Evolutionary conservation across 2,329 filamentous ascomycete genomes (phyloP).

Genomic region (Calonectria ilicicola): DNA sequence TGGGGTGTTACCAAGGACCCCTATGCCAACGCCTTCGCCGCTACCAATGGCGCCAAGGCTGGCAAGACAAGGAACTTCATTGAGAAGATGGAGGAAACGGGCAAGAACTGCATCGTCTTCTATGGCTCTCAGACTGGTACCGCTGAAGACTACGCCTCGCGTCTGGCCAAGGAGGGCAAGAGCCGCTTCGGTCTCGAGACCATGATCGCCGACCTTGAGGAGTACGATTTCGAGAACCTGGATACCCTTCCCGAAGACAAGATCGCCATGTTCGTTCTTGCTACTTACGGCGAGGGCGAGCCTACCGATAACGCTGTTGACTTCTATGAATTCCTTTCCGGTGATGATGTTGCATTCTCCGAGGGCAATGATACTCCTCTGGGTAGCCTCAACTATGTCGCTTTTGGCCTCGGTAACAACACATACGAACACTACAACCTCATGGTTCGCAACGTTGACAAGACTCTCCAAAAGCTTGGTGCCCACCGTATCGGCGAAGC

Average conservation of each 20-base stretch:
- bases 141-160: slow-evolving; percentile 96
- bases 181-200: slow-evolving; percentile 96
- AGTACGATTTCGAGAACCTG: slow-evolving; percentile 96
- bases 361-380: slow-evolving; percentile 80
- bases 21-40: slow-evolving; percentile 81
- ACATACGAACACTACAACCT: slow-evolving; percentile 99
- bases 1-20: slow-evolving; percentile 92
- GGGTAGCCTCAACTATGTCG: slow-evolving; percentile 88
- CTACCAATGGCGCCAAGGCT: slow-evolving; percentile 77
- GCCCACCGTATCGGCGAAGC: slow-evolving; percentile 86
- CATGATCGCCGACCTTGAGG: slow-evolving; percentile 97
- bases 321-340: slow-evolving; percentile 95
- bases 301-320: slow-evolving; percentile 99
- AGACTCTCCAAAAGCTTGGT: slow-evolving; percentile 83
- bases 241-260: slow-evolving; percentile 91
- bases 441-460: slow-evolving; percentile 94
- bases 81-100: slow-evolving; percentile 94
- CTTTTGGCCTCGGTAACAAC: slow-evolving; percentile 98
- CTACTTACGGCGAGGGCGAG: slow-evolving; percentile 98
- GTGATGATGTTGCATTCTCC: slow-evolving; percentile 85
- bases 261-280: slow-evolving; percentile 92
- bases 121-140: slow-evolving; percentile 99
- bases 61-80: slow-evolving; percentile 92
- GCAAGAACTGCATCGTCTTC: slow-evolving; percentile 98
- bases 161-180: slow-evolving; percentile 96